Evolutionary conservation across 495 filamentous ascomycete genomes (phyloP).

Genomic region (Aspergillus ostianus): DNA sequence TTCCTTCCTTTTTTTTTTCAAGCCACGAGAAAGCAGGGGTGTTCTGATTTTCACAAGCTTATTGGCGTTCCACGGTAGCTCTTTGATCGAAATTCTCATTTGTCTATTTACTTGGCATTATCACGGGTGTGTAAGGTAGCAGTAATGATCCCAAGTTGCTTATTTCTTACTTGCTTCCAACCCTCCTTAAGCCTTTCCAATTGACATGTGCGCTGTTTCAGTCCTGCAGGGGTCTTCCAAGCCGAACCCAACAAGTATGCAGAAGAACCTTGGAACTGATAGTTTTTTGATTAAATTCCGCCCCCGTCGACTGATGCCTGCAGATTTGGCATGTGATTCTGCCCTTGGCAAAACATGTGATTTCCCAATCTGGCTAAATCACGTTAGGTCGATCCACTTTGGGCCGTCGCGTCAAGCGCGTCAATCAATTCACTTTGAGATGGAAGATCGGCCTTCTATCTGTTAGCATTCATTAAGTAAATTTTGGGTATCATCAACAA

Average conservation of each 20-base stretch:
- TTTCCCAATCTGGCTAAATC: slow-evolving; percentile 4
- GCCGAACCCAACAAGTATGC: too few species aligned
- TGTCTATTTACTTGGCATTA: neutral
- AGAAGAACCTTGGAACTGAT: too few species aligned
- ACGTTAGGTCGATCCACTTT: neutral
- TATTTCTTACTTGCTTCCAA: too few species aligned
- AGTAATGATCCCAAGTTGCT: too few species aligned
- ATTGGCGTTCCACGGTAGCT: neutral
- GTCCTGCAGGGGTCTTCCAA: too few species aligned
- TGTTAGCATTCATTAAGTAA: too few species aligned
- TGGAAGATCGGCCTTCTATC: too few species aligned
- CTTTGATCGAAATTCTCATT: neutral
- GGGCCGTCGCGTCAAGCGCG: slow-evolving; percentile 3
- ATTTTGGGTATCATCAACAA: neutral
- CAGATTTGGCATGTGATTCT: slow-evolving; percentile 8
- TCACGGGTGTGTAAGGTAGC: neutral
- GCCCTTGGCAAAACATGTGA: slow-evolving; percentile 5
- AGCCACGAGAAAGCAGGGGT: slow-evolving; percentile 6
- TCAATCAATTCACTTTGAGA: neutral
- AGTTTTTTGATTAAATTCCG: too few species aligned
- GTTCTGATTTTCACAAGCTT: neutral
- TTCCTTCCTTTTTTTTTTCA: neutral
- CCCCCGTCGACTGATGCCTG: slow-evolving; percentile 1
- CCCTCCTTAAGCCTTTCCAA: too few species aligned
- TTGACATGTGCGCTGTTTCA: too few species aligned